Base-by-base conservation (phyloP, 768 basidiomycete species). In the Hebeloma cylindrosporum region DNA sequence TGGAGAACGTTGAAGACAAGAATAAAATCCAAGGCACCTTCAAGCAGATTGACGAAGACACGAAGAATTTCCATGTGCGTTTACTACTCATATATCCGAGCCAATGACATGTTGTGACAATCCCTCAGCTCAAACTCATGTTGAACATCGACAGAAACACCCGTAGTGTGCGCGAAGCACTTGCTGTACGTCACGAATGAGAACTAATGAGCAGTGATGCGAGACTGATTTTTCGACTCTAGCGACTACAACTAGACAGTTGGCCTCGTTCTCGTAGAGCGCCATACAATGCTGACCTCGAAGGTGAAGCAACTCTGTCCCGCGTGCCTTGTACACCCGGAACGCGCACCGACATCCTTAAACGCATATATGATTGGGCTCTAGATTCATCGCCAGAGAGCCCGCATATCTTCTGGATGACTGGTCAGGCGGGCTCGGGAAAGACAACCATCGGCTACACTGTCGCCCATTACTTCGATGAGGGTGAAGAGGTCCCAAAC, bases 351-450 rank as follows among this genome's bases (percentile, higher is more conserved):
- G 30, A 31, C 17, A 31, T 31, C 17, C 7, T 31, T 13, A 17
- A 3, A 31, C n/a, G 17, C 17, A 31, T 31, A 3, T n/a, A 5
- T 31, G 17, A 17, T 5, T 31, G 30, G 30, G 30, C 30, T 8
- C 5, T n/a, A 3, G 30, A 31, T 21, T 17, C 22, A 14, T 38
- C 36, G 8, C 16, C 2, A 2, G 16, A 38, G 7, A n/a, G 36
- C 36, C 36, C 36, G 13, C 36, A 17, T 45, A 33, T 45, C 21
- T 45, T 45, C 43, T 45, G 43, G 43, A 31, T 45, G 33, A 45
- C 43, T 21, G 43, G 43, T 9, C 11, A 45, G 26, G 43, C 43
- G 34, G 43, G 43, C 20, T 36, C 43, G 11, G 36, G 36, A 3
- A 38, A 38, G 16, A 38, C 36, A 23, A 38, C 36, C 8, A 38